A percentile compares a stretch with the other conserved stretches of the same genome.
Conservation (phyloP, 371 early-diverging fungal species). For the Batkoa obscura region DNA sequence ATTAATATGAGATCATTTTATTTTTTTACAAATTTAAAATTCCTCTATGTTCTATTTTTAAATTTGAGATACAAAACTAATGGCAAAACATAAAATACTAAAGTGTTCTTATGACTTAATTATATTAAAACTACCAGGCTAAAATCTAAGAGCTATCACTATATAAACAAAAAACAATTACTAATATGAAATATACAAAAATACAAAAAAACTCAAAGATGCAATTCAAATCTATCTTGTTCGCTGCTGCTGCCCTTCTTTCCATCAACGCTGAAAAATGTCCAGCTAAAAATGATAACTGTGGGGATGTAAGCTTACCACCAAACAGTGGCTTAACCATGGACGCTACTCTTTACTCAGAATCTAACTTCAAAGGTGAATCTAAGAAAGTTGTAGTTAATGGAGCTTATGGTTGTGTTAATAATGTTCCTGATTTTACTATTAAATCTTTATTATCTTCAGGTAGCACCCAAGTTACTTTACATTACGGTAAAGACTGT, state of each 20-base stretch:
- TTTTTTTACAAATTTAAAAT: no score
- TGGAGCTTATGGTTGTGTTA: neutral
- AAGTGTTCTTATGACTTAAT: neutral
- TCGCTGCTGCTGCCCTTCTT: neutral
- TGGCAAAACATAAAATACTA: neutral
- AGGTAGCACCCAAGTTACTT: neutral
- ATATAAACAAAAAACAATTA: neutral
- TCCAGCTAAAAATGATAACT: neutral
- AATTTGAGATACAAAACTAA: neutral
- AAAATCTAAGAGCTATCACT: neutral
- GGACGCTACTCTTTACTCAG: neutral
- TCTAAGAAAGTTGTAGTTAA: no score
- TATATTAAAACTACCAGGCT: neutral
- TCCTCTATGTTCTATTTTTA: neutral
- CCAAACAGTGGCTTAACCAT: neutral
- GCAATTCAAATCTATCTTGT: neutral
- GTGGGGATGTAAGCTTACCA: neutral
- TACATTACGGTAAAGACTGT: constrained; percentile 1
- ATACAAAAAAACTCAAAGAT: neutral
- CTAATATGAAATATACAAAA: no score
- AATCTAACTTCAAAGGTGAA: neutral
- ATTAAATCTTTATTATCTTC: neutral
- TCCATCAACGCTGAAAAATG: neutral
- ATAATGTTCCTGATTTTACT: neutral
- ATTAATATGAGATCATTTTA: no score